Evolutionary conservation across 176 grass and related monocot genomes (phyloP).

Genomic region (Puccinellia tenuiflora): DNA sequence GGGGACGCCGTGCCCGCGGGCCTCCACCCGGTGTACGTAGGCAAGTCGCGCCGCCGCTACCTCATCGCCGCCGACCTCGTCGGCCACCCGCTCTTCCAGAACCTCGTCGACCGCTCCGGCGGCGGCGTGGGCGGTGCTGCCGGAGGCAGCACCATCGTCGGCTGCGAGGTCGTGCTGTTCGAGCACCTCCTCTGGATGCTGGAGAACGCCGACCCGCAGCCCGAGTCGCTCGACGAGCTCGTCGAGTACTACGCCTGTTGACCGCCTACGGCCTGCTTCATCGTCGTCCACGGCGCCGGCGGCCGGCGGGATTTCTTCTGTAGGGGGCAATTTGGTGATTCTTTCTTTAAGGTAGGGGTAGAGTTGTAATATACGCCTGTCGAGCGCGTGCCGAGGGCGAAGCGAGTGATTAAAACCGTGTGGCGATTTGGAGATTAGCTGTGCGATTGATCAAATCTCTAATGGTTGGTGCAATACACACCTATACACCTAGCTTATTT

Average conservation of each 20-base stretch:
- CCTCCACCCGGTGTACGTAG: conserved; percentile 81
- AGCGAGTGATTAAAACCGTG: not conserved
- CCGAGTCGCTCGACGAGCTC: conserved; percentile 86
- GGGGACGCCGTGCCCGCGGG: conserved; percentile 53
- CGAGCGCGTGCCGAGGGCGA: not conserved
- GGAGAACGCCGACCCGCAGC: conserved; percentile 82
- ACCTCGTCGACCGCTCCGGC: conserved; percentile 60
- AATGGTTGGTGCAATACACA: conserved; percentile 24
- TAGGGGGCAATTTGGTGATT: conserved; percentile 21
- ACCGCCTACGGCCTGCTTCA: not conserved
- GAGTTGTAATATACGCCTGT: conserved; percentile 31
- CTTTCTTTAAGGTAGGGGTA: conserved; percentile 34
- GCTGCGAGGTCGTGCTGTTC: conserved; percentile 96
- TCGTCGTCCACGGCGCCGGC: not conserved
- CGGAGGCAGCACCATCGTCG: conserved; percentile 40
- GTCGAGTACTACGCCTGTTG: conserved; percentile 89
- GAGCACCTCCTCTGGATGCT: conserved; percentile 99
- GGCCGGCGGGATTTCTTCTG: too few species aligned
- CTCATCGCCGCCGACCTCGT: conserved; percentile 70
- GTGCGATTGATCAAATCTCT: conserved; percentile 26
- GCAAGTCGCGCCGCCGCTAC: conserved; percentile 88
- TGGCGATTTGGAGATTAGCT: conserved; percentile 21
- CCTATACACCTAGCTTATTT: conserved; percentile 1
- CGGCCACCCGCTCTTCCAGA: conserved; percentile 80
- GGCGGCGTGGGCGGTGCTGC: not conserved